Evolutionary conservation across 2,329 filamentous ascomycete genomes (phyloP), one percentile per base, ranked within the genome.

Genomic region (Cercospora janseana): DNA sequence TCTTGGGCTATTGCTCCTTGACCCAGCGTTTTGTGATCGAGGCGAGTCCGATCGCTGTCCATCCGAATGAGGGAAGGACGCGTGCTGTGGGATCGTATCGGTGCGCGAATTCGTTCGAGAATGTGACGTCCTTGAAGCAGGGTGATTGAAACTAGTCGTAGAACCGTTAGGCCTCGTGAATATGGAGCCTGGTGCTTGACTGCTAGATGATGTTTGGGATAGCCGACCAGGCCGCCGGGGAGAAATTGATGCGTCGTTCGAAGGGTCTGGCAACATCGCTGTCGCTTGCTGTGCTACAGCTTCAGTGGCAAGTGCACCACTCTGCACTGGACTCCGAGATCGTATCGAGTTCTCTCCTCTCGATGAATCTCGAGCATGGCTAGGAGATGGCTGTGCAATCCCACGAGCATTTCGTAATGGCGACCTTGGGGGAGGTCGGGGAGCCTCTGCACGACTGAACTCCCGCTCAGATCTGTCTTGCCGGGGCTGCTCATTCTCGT

Each of bases 31-130:
- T 4, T 53, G 51, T 23, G 49, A 47, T 12, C 32, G 49, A 23
- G 52, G 48, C 5, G 54, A 52, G n/a, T 31, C n/a, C 5, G 38
- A 40, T 13, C 49, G 44, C 21, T 43, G 51, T 10, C 26, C 29
- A 7, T 16, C 49, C 51, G 32, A 21, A 12, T 18, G 45, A 28
- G 52, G 41, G 15, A 41, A 49, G 6, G 52, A 42, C 10, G 32
- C 31, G 4, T 18, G n/a, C 8, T 46, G 34, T 29, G 53, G 46
- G 26, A 34, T 44, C 23, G 23, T 35, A 6, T 52, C 56, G 18
- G 61, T 59, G n/a, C 48, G 52, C 13, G 61, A 61, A 35, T 47
- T 48, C 8, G 45, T 41, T 9, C 59, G 52, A 6, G 49, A 56
- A 20, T 60, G 54, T 26, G 46, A 35, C 10, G 12, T 18, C 15